These are phyloP conservation scores for Thraustotheca clavata DNA, from an alignment of 352 stramenopile species.

Conservation along the genomic window DNA sequence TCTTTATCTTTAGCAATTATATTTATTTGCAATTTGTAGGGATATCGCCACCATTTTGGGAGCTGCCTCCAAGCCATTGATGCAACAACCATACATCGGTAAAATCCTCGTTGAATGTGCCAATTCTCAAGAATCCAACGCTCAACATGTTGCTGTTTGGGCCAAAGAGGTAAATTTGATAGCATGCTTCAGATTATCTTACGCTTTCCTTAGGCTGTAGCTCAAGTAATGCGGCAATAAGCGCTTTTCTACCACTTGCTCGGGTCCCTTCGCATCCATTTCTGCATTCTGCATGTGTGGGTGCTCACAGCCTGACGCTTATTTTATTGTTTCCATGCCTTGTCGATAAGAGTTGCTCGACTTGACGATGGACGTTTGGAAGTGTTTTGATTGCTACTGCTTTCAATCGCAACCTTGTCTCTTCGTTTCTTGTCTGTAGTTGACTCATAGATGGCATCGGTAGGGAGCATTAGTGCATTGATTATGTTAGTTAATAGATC, in stretches of 20 bases:
- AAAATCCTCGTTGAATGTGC: conserved; percentile 66
- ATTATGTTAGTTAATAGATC: conserved; percentile 11
- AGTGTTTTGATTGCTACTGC: too few species aligned
- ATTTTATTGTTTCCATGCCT: conserved; percentile 6
- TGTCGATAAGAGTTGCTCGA: too few species aligned
- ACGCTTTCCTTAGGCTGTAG: neutral
- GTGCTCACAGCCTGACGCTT: conserved; percentile 1
- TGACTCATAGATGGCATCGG: too few species aligned
- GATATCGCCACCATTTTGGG: conserved; percentile 77
- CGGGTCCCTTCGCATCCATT: neutral
- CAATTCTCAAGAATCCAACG: conserved; percentile 55
- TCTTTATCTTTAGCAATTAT: neutral
- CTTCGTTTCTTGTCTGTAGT: too few species aligned
- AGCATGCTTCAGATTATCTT: neutral
- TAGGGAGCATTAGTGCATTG: neutral
- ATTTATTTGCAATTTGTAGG: conserved; percentile 28
- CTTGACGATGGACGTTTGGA: too few species aligned
- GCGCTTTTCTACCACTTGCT: neutral
- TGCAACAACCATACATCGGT: conserved; percentile 61
- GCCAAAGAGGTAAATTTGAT: conserved; percentile 52
- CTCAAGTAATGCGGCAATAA: conserved; percentile 3
- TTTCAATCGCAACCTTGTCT: too few species aligned
- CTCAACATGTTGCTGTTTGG: conserved; percentile 60
- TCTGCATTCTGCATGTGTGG: neutral
- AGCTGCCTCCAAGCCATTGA: conserved; percentile 46